Percentiles rank a stretch among this genome's conserved stretches.
These are phyloP conservation scores for Candida glucosophila DNA, from an alignment of 1,139 yeast genomes.

Conservation along the genomic window DNA sequence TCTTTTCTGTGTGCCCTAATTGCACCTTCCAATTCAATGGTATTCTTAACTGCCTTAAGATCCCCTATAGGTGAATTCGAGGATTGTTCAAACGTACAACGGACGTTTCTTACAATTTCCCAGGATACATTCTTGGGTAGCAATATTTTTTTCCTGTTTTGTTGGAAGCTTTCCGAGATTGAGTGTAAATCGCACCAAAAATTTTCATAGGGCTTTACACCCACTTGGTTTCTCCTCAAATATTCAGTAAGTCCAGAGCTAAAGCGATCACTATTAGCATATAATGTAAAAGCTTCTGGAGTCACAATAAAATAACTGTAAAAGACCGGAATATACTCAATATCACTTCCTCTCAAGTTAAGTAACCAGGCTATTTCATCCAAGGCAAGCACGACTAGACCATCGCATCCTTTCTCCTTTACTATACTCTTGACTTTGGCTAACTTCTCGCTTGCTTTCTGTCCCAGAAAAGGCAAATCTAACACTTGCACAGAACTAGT, in stretches of 20 bases:
- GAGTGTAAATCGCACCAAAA: constrained; percentile 46
- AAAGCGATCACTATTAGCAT: constrained; percentile 26
- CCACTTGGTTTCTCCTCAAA: constrained; percentile 31
- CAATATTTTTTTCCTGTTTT: constrained; percentile 36
- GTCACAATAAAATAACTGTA: constrained; percentile 67
- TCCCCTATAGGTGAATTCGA: constrained; percentile 56
- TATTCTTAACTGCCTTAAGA: constrained; percentile 73
- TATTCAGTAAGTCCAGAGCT: constrained; percentile 22
- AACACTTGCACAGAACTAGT: constrained; percentile 41
- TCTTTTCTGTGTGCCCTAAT: constrained; percentile 75
- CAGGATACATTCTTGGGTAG: constrained; percentile 68
- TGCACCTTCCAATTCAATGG: constrained; percentile 67
- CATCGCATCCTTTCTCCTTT: constrained; percentile 30
- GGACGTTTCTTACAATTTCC: constrained; percentile 59
- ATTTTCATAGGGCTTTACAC: constrained; percentile 42
- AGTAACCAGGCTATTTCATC: constrained; percentile 6
- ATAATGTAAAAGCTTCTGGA: constrained; percentile 38
- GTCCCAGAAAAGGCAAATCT: constrained; percentile 41
- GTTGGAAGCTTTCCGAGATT: constrained; percentile 34
- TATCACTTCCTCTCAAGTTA: constrained; percentile 53
- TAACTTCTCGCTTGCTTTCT: constrained; percentile 35
- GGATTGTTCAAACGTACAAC: constrained; percentile 34
- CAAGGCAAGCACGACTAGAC: constrained; percentile 58
- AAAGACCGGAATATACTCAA: constrained; percentile 86
- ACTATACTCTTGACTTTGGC: constrained; percentile 35